Base-by-base conservation (phyloP, 176 grass and related monocot genomes). In the Aechmea fasciata region DNA sequence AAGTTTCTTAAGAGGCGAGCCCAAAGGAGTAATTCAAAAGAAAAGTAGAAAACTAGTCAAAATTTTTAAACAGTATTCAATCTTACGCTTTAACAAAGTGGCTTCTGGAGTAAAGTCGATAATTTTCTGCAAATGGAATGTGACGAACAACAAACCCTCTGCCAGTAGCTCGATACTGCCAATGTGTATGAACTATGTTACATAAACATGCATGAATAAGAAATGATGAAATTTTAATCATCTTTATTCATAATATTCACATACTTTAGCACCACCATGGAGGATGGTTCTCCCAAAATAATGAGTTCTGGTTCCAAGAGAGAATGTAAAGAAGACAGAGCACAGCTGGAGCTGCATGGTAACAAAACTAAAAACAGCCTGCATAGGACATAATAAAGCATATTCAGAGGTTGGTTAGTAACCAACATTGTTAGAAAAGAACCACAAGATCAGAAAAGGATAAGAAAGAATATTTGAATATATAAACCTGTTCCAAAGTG, bases 71-170 rank as follows among this genome's bases (percentile, higher is more conserved):
- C 12, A 69, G 0, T 41, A 41, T 41, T 41, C 47, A 11, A 49
- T 75, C 85, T 84, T 87, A 96, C 92, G 88, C 92, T 84, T 96
- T 96, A 11, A 96, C 92, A 85, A 96, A 96, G 76, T 96, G 92
- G 70, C 92, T 96, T 75, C 92, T 81, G 68, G 92, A 91, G 80
- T 89, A 96, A 15, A 96, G 81, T 13, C 92, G 83, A 72, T 96
- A 96, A 83, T 96, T 96, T 66, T 96, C 92, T 69, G 92, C 92
- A 13, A 96, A 96, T 51, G 89, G 89, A 61, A 96, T 96, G 41
- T 96, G 92, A 1, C 78, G 85, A 51, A 96, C 92, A 85, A 96
- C 92, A 88, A 96, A 96, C 8, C 92, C 92, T 85, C 92, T 82
- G 68, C 92, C 92, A 49, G 92, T 96, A 76, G 88, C 88, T 67